These are phyloP conservation scores for Ophiostoma ips DNA, from an alignment of 2,329 filamentous ascomycete species.

Conservation along the genomic window DNA sequence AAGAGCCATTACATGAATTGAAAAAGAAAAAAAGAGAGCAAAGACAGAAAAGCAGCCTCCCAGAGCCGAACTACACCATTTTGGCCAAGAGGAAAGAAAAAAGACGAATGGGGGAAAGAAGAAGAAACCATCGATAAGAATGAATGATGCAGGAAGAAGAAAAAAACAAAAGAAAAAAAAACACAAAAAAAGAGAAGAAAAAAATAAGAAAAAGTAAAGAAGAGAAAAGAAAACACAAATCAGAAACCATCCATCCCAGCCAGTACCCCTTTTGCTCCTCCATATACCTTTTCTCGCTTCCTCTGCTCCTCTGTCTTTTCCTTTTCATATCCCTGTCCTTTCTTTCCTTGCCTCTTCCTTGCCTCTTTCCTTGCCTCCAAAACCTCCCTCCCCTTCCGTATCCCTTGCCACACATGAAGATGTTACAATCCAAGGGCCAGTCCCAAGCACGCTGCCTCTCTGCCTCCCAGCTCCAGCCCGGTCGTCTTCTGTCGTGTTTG, in stretches of 20 bases:
- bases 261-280: background rate
- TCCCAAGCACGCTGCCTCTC: background rate
- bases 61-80: background rate
- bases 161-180: background rate
- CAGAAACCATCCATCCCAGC: background rate
- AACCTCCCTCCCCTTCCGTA: background rate
- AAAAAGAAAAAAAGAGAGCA: conserved; percentile 12
- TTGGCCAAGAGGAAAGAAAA: background rate
- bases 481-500: background rate
- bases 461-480: background rate
- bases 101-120: background rate
- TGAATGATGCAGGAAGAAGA: background rate
- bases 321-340: background rate
- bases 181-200: background rate
- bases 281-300: conserved; percentile 3
- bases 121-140: background rate
- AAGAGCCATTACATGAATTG: conserved; percentile 16
- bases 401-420: background rate
- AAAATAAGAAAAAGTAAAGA: background rate
- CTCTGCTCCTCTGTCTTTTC: background rate
- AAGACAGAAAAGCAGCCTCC: background rate
- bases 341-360: background rate
- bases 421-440: background rate
- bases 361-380: background rate
- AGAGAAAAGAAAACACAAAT: background rate